phyloP scores from a whole-genome alignment of 352 stramenopile genomes.

The Globisporangium iwayamae region DNA sequence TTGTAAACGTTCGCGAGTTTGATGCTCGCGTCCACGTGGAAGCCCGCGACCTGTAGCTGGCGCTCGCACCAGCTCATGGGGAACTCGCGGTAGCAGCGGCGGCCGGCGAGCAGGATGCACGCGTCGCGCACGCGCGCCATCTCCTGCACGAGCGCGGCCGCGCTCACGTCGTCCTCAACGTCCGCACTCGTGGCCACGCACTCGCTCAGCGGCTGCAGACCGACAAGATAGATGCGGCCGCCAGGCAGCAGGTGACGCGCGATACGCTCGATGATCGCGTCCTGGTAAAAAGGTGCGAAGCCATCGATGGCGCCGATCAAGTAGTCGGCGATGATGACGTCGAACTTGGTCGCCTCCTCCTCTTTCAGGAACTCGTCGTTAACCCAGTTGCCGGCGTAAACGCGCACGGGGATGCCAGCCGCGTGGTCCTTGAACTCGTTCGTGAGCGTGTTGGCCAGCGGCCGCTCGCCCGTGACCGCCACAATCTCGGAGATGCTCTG shows the following conservation, averaged over 20 bases:
- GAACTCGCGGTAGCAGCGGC: constrained; percentile 90
- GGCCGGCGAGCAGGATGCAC: constrained; percentile 84
- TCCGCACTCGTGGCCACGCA: constrained; percentile 21
- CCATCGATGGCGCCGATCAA: constrained; percentile 91
- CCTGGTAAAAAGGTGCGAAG: constrained; percentile 85
- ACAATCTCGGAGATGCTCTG: constrained; percentile 36
- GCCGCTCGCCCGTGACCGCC: constrained; percentile 70
- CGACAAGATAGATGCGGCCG: constrained; percentile 88
- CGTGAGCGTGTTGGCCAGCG: constrained; percentile 41
- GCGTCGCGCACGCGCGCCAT: constrained; percentile 80
- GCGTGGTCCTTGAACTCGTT: constrained; percentile 36
- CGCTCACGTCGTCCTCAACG: constrained; percentile 26
- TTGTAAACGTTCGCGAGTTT: constrained; percentile 89
- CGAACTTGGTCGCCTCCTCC: constrained; percentile 50
- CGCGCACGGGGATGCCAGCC: constrained; percentile 28
- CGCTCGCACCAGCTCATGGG: constrained; percentile 85
- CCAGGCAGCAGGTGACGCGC: constrained; percentile 65
- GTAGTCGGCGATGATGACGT: constrained; percentile 90
- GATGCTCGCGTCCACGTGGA: constrained; percentile 49
- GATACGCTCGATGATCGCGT: constrained; percentile 63
- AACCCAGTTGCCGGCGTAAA: constrained; percentile 75
- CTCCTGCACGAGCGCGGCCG: constrained; percentile 49
- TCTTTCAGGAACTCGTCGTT: constrained; percentile 56
- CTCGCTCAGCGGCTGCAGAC: constrained; percentile 84
- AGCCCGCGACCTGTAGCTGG: constrained; percentile 55